A percentile compares a stretch with the other conserved stretches of the same genome.
phyloP scores from a whole-genome alignment of 2,329 filamentous ascomycete species.

The Arachnomyces sp. region DNA sequence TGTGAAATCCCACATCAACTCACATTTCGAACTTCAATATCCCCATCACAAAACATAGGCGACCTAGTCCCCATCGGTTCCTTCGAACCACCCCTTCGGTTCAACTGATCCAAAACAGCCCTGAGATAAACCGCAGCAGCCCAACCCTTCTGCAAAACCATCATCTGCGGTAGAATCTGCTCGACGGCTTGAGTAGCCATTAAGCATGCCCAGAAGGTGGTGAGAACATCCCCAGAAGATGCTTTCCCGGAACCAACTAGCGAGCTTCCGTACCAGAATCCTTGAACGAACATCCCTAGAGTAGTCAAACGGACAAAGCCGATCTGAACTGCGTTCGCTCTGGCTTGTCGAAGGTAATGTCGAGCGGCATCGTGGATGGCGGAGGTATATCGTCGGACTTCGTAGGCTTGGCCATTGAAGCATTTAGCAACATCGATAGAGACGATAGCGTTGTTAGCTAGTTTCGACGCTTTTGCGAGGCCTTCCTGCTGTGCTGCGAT shows the following conservation, averaged over 20 bases:
- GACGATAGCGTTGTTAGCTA: constrained; percentile 58
- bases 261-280: constrained; percentile 77
- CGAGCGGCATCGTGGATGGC: constrained; percentile 51
- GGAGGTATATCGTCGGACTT: constrained; percentile 56
- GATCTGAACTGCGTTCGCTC: constrained; percentile 62
- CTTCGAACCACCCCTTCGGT: constrained; percentile 11
- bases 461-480: constrained; percentile 62
- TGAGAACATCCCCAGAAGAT: constrained; percentile 61
- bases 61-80: constrained; percentile 24
- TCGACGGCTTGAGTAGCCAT: constrained; percentile 69
- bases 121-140: constrained; percentile 60
- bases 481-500: constrained; percentile 61
- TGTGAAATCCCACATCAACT: constrained; percentile 7
- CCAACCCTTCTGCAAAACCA: constrained; percentile 71
- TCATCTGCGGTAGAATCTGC: constrained; percentile 63
- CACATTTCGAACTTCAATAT: constrained; percentile 63
- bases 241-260: constrained; percentile 55
- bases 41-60: constrained; percentile 48
- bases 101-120: constrained; percentile 31
- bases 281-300: constrained; percentile 71
- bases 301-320: constrained; percentile 66
- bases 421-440: constrained; percentile 81
- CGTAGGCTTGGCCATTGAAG: constrained; percentile 66
- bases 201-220: constrained; percentile 76
- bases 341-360: constrained; percentile 60